phyloP scores from a whole-genome alignment of 1,284 basidiomycete species.

The Heliocybe sulcata region DNA sequence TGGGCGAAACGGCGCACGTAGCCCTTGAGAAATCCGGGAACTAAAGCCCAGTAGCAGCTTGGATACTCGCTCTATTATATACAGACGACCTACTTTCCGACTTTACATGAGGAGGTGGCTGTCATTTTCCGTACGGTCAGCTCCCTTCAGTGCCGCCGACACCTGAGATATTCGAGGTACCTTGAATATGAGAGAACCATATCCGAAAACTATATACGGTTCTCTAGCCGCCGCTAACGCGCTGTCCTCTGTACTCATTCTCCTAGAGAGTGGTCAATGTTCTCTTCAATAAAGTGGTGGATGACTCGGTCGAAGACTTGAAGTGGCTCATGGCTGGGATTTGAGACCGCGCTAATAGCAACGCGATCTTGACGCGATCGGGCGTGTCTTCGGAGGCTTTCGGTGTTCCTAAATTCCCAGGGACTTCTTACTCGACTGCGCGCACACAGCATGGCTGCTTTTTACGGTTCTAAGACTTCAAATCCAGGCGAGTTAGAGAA shows the following conservation, averaged over 20 bases:
- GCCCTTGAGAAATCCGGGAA: constrained; percentile 77
- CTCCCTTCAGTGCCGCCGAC: neutral
- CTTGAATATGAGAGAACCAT: constrained; percentile 81
- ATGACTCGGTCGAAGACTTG: too few species aligned
- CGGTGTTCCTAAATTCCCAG: too few species aligned
- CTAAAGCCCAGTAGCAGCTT: constrained; percentile 23
- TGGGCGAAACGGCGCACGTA: constrained; percentile 85
- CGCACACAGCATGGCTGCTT: too few species aligned
- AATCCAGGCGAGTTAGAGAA: too few species aligned
- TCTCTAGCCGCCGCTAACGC: neutral
- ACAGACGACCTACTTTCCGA: constrained; percentile 37
- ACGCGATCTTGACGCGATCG: neutral
- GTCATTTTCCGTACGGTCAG: constrained; percentile 3
- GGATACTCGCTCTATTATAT: neutral
- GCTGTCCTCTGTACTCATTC: neutral
- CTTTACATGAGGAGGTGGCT: constrained; percentile 71
- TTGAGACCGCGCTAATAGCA: neutral
- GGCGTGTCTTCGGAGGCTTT: too few species aligned
- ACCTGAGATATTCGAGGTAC: constrained; percentile 23
- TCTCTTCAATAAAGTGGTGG: too few species aligned
- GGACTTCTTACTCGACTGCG: too few species aligned
- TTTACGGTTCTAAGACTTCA: too few species aligned
- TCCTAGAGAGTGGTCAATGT: neutral
- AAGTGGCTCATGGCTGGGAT: too few species aligned
- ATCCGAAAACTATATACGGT: constrained; percentile 69